A percentile compares a stretch with the other conserved stretches of the same genome.
Evolutionary conservation across 306 rosid genomes (phyloP).

Genomic region (Delonix regia): DNA sequence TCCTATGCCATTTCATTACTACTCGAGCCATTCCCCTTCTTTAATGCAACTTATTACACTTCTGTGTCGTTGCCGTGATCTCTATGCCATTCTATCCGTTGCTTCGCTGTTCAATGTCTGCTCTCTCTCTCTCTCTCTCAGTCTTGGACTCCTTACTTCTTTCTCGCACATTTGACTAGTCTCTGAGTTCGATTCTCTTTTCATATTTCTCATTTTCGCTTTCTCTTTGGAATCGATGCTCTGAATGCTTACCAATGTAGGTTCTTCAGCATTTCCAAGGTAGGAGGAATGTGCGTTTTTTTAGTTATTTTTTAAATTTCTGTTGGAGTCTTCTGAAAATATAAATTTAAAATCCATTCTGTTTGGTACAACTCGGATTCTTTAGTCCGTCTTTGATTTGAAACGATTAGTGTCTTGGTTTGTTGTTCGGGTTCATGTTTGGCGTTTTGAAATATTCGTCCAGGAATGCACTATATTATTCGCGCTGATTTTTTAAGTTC

Average conservation of each 20-base stretch:
- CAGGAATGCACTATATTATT: constrained; percentile 1
- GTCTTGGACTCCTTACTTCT: neutral
- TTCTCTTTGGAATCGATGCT: neutral
- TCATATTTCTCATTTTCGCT: neutral
- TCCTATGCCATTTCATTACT: neutral
- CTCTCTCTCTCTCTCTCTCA: no score
- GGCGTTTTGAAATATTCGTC: neutral
- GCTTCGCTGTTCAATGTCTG: neutral
- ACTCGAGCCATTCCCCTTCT: neutral
- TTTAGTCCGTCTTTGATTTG: neutral
- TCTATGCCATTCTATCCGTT: neutral
- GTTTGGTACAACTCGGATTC: neutral
- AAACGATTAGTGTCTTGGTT: neutral
- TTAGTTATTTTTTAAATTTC: neutral
- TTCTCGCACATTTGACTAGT: neutral
- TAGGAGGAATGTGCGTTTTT: neutral
- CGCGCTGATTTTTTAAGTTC: neutral
- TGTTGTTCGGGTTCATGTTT: neutral
- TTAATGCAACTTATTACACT: neutral
- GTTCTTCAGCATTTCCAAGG: neutral
- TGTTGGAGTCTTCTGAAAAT: neutral
- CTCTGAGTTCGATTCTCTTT: neutral
- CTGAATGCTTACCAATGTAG: neutral
- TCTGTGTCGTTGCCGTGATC: neutral
- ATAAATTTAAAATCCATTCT: neutral